Evolutionary conservation across 257 asterid species (phyloP).

Genomic region (Knoxia roxburghii): DNA sequence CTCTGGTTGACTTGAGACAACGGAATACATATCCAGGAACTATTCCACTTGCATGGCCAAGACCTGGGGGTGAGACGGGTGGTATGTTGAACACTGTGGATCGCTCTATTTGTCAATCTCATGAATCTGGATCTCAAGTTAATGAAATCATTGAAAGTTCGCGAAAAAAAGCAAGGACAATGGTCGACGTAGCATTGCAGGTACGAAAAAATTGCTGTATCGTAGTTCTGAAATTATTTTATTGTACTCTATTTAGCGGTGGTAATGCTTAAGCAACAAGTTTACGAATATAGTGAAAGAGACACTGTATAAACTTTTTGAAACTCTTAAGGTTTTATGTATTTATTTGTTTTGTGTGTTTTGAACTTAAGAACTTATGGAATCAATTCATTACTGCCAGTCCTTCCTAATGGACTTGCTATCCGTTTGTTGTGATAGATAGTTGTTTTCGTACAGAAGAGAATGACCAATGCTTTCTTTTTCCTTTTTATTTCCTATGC

Average conservation of each 20-base stretch:
- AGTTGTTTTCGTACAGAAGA: neutral
- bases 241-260: too few relatives aligned
- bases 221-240: too few relatives aligned
- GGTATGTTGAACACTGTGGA: conserved; percentile 35
- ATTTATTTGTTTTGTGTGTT: neutral
- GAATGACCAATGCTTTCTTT: too few relatives aligned
- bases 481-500: neutral
- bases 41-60: conserved; percentile 36
- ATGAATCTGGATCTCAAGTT: conserved; percentile 54
- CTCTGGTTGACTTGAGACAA: conserved; percentile 61
- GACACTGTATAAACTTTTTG: too few relatives aligned
- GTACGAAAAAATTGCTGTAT: conserved; percentile 29
- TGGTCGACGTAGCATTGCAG: conserved; percentile 90
- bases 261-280: too few relatives aligned
- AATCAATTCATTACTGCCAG: neutral
- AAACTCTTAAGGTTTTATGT: neutral
- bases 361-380: neutral
- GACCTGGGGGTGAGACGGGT: conserved; percentile 40
- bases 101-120: conserved; percentile 39
- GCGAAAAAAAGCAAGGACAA: conserved; percentile 60
- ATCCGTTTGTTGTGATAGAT: neutral
- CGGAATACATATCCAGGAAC: conserved; percentile 71
- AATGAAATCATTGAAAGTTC: conserved; percentile 78
- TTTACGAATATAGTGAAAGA: neutral
- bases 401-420: neutral